Percentiles rank a stretch among this genome's conserved stretches.
Conservation (phyloP, 2,329 filamentous ascomycete species). For the Paecilomyces sp. region DNA sequence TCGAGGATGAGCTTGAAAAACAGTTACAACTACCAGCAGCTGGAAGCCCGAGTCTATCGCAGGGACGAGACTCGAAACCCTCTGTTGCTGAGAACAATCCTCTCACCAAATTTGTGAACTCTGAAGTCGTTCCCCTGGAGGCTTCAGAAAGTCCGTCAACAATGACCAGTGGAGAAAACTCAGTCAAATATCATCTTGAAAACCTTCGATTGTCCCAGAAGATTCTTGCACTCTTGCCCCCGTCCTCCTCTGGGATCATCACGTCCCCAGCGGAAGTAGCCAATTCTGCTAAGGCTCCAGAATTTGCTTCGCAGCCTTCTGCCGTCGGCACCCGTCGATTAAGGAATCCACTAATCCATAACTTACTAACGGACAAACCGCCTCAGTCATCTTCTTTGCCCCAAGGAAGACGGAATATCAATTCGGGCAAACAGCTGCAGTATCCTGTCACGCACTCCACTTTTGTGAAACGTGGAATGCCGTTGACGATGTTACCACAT, state of each 20-base stretch:
- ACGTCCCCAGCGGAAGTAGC: slow-evolving; percentile 82
- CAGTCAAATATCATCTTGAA: slow-evolving; percentile 47
- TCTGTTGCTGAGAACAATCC: slow-evolving; percentile 32
- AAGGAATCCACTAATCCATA: slow-evolving; percentile 87
- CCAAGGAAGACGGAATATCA: slow-evolving; percentile 51
- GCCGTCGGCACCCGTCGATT: slow-evolving; percentile 52
- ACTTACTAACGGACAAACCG: slow-evolving; percentile 90
- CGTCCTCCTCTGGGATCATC: slow-evolving; percentile 79
- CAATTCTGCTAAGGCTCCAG: slow-evolving; percentile 38
- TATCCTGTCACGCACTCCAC: slow-evolving; percentile 56
- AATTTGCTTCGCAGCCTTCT: slow-evolving; percentile 26
- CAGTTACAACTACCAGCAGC: slow-evolving; percentile 12
- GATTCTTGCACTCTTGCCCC: slow-evolving; percentile 68
- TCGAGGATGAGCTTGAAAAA: slow-evolving; percentile 54
- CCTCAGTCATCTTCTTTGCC: slow-evolving; percentile 88
- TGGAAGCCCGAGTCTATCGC: slow-evolving; percentile 9
- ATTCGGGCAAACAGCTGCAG: slow-evolving; percentile 22
- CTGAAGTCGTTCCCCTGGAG: slow-evolving; percentile 17
- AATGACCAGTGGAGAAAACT: slow-evolving; percentile 8
- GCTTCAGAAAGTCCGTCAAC: slow-evolving; percentile 7
- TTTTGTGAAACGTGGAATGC: slow-evolving; percentile 85
- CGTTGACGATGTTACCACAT: slow-evolving; percentile 74
- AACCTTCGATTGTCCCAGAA: slow-evolving; percentile 69
- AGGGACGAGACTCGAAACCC: slow-evolving; percentile 9
- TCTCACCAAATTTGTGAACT: slow-evolving; percentile 35